phyloP scores from a whole-genome alignment of 208 protist genomes.

The Acanthamoeba quina region DNA sequence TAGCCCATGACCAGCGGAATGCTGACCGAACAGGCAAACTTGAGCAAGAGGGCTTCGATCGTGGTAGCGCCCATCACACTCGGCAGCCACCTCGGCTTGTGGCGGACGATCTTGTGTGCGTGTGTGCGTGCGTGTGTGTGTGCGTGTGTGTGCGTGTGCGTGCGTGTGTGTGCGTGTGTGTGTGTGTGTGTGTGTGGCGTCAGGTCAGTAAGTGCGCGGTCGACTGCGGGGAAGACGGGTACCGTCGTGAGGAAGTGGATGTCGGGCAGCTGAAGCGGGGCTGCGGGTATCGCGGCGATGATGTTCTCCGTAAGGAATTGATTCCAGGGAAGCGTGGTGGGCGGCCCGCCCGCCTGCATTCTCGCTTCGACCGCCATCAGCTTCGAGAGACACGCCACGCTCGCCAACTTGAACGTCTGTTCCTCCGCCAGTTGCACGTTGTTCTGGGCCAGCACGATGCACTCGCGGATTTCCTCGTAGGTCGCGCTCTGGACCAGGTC shows the following conservation, averaged over 20 bases:
- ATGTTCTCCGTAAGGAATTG: conserved; percentile 12
- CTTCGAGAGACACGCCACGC: background rate
- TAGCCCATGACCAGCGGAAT: background rate
- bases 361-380: background rate
- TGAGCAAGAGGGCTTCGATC: background rate
- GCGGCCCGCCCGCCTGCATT: background rate
- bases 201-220: too few relatives aligned
- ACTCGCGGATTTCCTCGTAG: background rate
- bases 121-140: background rate
- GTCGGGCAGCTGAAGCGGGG: background rate
- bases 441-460: background rate
- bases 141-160: too few relatives aligned
- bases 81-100: background rate
- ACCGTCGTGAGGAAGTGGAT: background rate
- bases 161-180: too few relatives aligned
- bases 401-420: background rate
- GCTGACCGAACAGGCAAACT: background rate
- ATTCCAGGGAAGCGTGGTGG: background rate
- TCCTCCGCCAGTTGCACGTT: background rate
- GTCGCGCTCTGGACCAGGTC: background rate
- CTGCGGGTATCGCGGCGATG: background rate
- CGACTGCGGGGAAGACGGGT: background rate
- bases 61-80: background rate
- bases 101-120: background rate
- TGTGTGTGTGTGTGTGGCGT: too few relatives aligned